Conservation (phyloP, 2,329 filamentous ascomycete species). For the Fusarium sp. region DNA sequence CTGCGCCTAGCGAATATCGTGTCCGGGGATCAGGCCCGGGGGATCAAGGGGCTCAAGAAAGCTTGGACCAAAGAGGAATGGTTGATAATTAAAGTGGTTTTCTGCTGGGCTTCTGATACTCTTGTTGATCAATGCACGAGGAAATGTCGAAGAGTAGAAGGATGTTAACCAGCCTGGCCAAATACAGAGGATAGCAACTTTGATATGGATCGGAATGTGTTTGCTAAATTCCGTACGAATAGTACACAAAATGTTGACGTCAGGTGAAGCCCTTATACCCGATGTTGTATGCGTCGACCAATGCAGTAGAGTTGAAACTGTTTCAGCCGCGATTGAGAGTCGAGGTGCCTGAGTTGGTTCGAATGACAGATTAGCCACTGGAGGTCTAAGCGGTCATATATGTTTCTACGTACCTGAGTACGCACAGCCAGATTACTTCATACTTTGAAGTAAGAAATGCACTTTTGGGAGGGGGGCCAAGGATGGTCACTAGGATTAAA, state of each 20-base stretch:
- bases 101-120: slow-evolving; percentile 23
- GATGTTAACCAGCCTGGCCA: neutral
- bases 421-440: neutral
- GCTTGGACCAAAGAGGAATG: slow-evolving; percentile 43
- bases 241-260: neutral
- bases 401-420: neutral
- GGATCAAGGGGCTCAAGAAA: slow-evolving; percentile 42
- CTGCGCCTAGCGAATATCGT: slow-evolving; percentile 28
- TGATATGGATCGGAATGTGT: neutral
- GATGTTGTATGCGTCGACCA: slow-evolving; percentile 10
- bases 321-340: slow-evolving; percentile 29
- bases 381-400: slow-evolving; percentile 3
- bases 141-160: neutral
- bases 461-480: neutral
- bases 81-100: slow-evolving; percentile 25
- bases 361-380: slow-evolving; percentile 8
- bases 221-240: neutral
- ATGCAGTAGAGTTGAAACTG: slow-evolving; percentile 9
- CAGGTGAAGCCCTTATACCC: neutral
- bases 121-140: slow-evolving; percentile 11
- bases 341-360: slow-evolving; percentile 15
- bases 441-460: neutral
- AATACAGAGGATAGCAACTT: neutral
- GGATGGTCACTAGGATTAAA: neutral
- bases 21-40: slow-evolving; percentile 35